A percentile compares a stretch with the other conserved stretches of the same genome.
These are phyloP conservation scores for Ustilaginoidea virens DNA, from an alignment of 2,329 filamentous ascomycete genomes.

Conservation along the genomic window DNA sequence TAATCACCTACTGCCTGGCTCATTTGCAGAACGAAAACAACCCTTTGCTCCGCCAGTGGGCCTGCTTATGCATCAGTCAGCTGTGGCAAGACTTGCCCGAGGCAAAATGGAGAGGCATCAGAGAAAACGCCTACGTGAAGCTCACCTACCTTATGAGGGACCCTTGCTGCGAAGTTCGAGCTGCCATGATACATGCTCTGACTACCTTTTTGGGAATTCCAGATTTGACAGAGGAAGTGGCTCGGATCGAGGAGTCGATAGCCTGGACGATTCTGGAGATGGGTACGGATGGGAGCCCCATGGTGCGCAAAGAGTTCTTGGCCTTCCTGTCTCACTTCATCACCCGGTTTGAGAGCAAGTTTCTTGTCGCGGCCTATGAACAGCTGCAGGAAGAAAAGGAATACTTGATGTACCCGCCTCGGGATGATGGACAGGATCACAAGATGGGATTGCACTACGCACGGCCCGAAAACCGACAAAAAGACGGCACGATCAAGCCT, in stretches of 20 bases:
- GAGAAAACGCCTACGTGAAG: constrained; percentile 69
- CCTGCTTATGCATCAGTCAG: constrained; percentile 87
- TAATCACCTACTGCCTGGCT: constrained; percentile 74
- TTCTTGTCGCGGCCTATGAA: constrained; percentile 82
- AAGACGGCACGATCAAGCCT: constrained; percentile 41
- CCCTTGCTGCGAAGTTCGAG: constrained; percentile 78
- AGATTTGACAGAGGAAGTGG: constrained; percentile 80
- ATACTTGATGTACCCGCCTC: constrained; percentile 40
- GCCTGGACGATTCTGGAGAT: constrained; percentile 81
- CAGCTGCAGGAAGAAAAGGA: constrained; percentile 75
- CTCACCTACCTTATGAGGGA: constrained; percentile 72
- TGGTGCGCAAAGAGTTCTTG: constrained; percentile 84
- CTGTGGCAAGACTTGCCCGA: constrained; percentile 84
- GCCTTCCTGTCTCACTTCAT: constrained; percentile 91
- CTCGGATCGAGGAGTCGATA: constrained; percentile 78
- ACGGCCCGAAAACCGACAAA: constrained; percentile 36
- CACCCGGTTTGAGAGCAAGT: constrained; percentile 79
- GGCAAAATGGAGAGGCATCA: constrained; percentile 91
- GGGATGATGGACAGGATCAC: constrained; percentile 39
- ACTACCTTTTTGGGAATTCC: constrained; percentile 90
- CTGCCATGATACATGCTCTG: constrained; percentile 84
- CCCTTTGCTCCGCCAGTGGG: constrained; percentile 83
- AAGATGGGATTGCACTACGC: constrained; percentile 50
- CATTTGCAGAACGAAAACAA: constrained; percentile 81
- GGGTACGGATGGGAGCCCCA: constrained; percentile 83